Percentiles rank a stretch among this genome's conserved stretches.
Evolutionary conservation across 2,329 filamentous ascomycete species (phyloP).

Genomic region (Sclerotinia minor): DNA sequence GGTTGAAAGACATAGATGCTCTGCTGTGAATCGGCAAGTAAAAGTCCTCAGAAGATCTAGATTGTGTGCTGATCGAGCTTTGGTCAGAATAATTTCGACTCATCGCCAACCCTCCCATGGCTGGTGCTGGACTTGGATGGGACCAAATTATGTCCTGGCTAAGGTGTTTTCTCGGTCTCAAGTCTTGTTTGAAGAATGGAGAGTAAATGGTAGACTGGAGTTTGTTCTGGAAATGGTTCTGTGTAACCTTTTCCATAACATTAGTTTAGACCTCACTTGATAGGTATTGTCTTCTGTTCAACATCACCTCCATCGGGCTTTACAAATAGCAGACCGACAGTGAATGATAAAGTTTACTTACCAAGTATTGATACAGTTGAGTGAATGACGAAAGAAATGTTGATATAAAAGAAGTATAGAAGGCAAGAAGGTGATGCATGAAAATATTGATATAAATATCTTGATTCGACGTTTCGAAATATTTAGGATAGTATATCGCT

Average conservation of each 20-base stretch:
- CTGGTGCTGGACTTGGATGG: background rate
- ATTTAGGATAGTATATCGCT: background rate
- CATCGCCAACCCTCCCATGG: slow-evolving; percentile 18
- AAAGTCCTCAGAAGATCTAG: slow-evolving; percentile 7
- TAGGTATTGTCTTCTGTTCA: background rate
- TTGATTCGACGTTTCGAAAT: background rate
- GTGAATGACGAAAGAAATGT: background rate
- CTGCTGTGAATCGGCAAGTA: slow-evolving; percentile 12
- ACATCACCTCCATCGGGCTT: background rate
- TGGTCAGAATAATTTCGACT: slow-evolving; percentile 21
- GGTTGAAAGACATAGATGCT: slow-evolving; percentile 18
- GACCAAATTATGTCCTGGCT: slow-evolving; percentile 7
- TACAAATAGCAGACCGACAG: slow-evolving; percentile 2
- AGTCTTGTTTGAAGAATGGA: background rate
- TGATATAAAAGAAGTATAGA: background rate
- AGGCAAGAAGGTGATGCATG: background rate
- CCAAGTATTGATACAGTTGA: background rate
- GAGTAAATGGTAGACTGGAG: slow-evolving; percentile 11
- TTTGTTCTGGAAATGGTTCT: slow-evolving; percentile 19
- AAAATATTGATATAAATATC: background rate
- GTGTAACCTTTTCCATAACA: slow-evolving; percentile 17
- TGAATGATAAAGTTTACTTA: background rate
- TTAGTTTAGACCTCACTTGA: slow-evolving; percentile 22
- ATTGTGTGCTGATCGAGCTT: slow-evolving; percentile 25
- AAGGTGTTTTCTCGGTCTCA: background rate